A percentile compares a stretch with the other conserved stretches of the same genome.
Evolutionary conservation across 768 basidiomycete genomes (phyloP).

Genomic region (Lentinula edodes): DNA sequence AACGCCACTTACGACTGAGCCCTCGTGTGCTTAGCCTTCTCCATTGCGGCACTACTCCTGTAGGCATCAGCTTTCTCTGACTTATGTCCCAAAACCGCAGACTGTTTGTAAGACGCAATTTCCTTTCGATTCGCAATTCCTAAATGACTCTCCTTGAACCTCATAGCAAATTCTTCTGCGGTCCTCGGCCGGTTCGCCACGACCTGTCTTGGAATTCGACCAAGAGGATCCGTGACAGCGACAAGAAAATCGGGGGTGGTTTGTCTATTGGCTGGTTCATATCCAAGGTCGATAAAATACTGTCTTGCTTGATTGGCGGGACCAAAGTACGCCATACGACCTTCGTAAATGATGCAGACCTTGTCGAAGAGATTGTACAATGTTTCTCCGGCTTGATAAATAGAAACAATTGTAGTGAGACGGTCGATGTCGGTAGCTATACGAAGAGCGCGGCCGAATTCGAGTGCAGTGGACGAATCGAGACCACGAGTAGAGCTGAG

Average conservation of each 20-base stretch:
- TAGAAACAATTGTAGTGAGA: conserved; percentile 67
- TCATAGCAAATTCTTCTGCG: conserved; percentile 50
- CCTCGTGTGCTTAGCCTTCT: conserved; percentile 42
- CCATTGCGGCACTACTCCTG: conserved; percentile 39
- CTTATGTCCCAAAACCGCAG: conserved; percentile 35
- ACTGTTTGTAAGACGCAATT: conserved; percentile 36
- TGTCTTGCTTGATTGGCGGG: conserved; percentile 55
- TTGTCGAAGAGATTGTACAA: conserved; percentile 67
- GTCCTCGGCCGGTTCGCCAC: conserved; percentile 43
- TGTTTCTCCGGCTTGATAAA: conserved; percentile 79
- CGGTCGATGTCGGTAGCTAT: conserved; percentile 52
- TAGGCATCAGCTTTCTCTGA: conserved; percentile 37
- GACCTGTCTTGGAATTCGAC: conserved; percentile 43
- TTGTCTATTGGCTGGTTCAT: conserved; percentile 55
- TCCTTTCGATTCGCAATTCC: conserved; percentile 39
- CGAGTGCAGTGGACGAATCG: conserved; percentile 66
- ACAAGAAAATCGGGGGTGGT: conserved; percentile 65
- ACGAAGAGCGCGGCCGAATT: conserved; percentile 64
- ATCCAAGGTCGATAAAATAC: conserved; percentile 71
- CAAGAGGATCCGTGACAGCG: conserved; percentile 54
- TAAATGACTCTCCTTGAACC: conserved; percentile 35
- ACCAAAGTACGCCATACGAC: conserved; percentile 72
- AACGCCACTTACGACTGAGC: conserved; percentile 15
- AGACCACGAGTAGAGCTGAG: conserved; percentile 61
- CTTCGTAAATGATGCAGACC: conserved; percentile 71